Evolutionary conservation across 2,329 filamentous ascomycete genomes (phyloP), one percentile per base, ranked within the genome.

Genomic region (Metarhizium robertsii): DNA sequence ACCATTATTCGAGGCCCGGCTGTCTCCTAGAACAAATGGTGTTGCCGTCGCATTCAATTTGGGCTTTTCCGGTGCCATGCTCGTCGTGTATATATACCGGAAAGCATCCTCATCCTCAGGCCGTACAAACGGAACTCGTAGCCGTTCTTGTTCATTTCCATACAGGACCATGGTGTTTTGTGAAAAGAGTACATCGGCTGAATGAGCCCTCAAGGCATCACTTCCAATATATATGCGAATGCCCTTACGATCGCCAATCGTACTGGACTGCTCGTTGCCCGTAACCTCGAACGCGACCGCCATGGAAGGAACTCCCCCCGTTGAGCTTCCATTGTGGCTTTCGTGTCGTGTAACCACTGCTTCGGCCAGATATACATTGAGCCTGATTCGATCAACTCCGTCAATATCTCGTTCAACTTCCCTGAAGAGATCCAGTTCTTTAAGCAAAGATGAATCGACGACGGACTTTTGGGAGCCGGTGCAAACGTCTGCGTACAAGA

Each of bases 201-300:
- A 95, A 66, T 95, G 90, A 10, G 87, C 79, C 59, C 92, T 83
- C 55, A 99, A 77, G 14, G 90, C 82, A 69, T 97, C 92, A 65
- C 90, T 96, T 43, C 94, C 92, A 56, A 99, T 77, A 66, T 95
- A 91, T 53, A 96, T 87, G 61, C 91, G 88, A 55, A 97, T 89
- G 10, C 77, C 74, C 66, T 84, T 87, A 43, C 69, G 72, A 13
- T 79, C 76, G 6, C 54, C 54, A 8, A 40, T 34, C 29, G 61
- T 58, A 2, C 42, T 42, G 16, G 61, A 71, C 54, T 81, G 78
- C 10, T 80, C 78, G 53, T 76, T 65, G 5, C 86, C 83, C 14
- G 79, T 75, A 36, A 99, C 81, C 57, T 89, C 84, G 62, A 97
- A 97, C 2, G 84, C 82, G 34, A 91, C 84, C 0, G 81, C 84